phyloP scores from a whole-genome alignment of 371 early-diverging fungal species.

The Actinomortierella ambigua region DNA sequence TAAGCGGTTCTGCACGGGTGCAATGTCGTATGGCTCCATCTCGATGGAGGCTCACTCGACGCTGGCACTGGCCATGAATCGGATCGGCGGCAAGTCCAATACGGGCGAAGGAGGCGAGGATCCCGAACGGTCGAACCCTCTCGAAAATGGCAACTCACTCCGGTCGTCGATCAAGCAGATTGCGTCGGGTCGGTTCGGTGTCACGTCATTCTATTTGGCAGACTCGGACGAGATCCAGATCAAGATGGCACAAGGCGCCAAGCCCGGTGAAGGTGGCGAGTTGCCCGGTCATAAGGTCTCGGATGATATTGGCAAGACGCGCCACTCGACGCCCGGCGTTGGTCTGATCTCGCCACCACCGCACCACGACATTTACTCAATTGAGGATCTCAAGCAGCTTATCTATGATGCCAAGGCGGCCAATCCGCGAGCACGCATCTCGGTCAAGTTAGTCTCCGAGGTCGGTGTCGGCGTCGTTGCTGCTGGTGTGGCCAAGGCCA shows the following conservation, averaged over 20 bases:
- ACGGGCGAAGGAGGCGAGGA: conserved; percentile 99
- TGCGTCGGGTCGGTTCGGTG: conserved; percentile 97
- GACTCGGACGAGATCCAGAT: conserved; percentile 97
- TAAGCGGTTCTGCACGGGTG: conserved; percentile 96
- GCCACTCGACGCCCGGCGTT: conserved; percentile 95
- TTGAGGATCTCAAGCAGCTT: conserved; percentile 96
- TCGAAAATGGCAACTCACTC: conserved; percentile 75
- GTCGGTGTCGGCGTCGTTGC: conserved; percentile 97
- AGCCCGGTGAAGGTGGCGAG: conserved; percentile 96
- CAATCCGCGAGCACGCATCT: conserved; percentile 89
- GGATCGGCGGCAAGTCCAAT: conserved; percentile 94
- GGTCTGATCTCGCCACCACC: conserved; percentile 96
- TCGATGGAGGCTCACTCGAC: conserved; percentile 93
- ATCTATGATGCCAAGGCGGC: conserved; percentile 96
- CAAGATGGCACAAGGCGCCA: conserved; percentile 99
- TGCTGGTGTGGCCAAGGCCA: conserved; percentile 96
- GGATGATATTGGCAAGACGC: conserved; percentile 88
- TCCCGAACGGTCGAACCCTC: conserved; percentile 72
- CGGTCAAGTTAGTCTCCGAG: conserved; percentile 96
- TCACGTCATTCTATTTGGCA: conserved; percentile 90
- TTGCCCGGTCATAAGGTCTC: conserved; percentile 87
- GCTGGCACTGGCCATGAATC: conserved; percentile 95
- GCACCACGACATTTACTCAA: conserved; percentile 98
- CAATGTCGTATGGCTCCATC: conserved; percentile 99
- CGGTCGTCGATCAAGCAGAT: conserved; percentile 98